These are phyloP conservation scores for Iris pallida DNA, from an alignment of 116 monocot species.

Conservation along the genomic window DNA sequence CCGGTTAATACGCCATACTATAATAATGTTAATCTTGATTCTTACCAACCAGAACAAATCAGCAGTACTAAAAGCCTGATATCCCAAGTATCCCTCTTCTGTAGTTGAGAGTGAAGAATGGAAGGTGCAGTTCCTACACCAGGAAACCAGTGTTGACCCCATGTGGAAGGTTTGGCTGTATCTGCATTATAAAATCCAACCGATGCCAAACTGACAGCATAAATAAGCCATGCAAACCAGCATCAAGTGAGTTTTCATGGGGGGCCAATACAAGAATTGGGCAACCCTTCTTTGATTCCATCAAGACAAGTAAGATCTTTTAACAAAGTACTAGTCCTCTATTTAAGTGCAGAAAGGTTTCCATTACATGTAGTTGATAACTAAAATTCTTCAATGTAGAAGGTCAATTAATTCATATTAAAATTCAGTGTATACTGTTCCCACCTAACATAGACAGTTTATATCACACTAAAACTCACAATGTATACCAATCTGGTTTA, in stretches of 20 bases:
- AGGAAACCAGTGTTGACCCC: slow-evolving; percentile 57
- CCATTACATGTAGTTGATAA: too few species aligned
- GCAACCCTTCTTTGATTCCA: slow-evolving; percentile 22
- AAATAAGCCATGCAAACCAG: slow-evolving; percentile 55
- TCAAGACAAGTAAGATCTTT: slow-evolving; percentile 24
- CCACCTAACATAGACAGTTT: too few species aligned
- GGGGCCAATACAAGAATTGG: slow-evolving; percentile 47
- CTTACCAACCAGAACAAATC: slow-evolving; percentile 76
- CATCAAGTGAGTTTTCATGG: slow-evolving; percentile 50
- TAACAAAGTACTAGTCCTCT: neutral
- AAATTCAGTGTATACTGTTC: too few species aligned
- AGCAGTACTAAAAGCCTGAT: slow-evolving; percentile 56
- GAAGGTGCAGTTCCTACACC: slow-evolving; percentile 62
- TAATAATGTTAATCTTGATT: slow-evolving; percentile 17
- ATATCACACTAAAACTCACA: too few species aligned
- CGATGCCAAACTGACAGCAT: slow-evolving; percentile 79
- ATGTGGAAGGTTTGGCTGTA: slow-evolving; percentile 55
- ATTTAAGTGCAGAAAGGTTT: neutral
- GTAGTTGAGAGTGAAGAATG: slow-evolving; percentile 55
- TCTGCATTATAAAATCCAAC: slow-evolving; percentile 98
- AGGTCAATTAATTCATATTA: too few species aligned
- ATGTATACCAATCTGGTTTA: too few species aligned
- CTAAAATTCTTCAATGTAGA: too few species aligned
- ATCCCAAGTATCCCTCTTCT: slow-evolving; percentile 37
- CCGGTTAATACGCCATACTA: slow-evolving; percentile 13